Evolutionary conservation across 192 early-diverging fungal species (phyloP), one percentile per base, ranked within the genome.

Genomic region (Coemansia sp.): DNA sequence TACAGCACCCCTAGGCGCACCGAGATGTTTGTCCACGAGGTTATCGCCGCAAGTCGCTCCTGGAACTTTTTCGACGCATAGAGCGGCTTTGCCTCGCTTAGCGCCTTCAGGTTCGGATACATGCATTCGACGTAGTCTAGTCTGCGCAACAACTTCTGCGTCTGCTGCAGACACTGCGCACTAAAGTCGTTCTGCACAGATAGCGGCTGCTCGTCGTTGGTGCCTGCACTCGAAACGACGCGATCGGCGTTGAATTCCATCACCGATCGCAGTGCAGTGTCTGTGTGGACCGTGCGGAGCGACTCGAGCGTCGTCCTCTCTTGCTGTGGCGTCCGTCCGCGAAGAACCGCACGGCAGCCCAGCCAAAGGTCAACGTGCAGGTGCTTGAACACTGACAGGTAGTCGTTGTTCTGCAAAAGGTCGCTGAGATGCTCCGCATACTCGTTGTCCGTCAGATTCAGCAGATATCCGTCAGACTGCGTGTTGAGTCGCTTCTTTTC

Each of bases 61-160:
- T 92, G 89, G 61, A 93, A 92, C 34, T 74, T 71, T 17, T 64
- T 42, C 5, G 87, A 86, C 8, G 81, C 87, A 73, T 93, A 95
- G 10, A 84, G 55, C 0, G 91, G 87, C 52, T 91, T 85, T 20
- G 86, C 84, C 37, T 64, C 58, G 41, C 79, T 75, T 61, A 92
- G 82, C 2, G 77, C 79, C 6, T 79, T 82, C 10, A 87, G 82
- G 2, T 87, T 88, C 15, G 89, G 88, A 57, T 92, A 95, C 56
- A 95, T 78, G 59, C 84, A 74, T 61, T 95, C 93, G 31, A 91
- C 82, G 42, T 84, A 83, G 47, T 92, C 89, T n/a, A 95, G 82
- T 44, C 85, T 86, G 57, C 86, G 83, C n/a, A 95, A 65, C 1
- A 92, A 70, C 38, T 84, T 84, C 33, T 86, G 77, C 13, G 92